Conservation (phyloP, 495 filamentous ascomycete genomes). For the Podospora australis region DNA sequence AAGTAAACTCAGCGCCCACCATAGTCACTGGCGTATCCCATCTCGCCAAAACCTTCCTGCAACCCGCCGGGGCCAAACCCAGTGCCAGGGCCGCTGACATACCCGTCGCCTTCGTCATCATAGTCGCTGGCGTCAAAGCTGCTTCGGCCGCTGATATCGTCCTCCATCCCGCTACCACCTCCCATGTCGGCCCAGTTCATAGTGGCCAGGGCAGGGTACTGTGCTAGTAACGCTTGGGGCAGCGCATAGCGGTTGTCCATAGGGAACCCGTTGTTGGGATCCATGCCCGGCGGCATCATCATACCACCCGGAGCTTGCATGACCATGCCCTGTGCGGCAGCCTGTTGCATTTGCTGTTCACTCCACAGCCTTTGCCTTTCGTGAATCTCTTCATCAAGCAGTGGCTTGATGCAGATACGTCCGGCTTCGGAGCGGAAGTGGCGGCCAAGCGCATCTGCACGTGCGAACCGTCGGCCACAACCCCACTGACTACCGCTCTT, state of each 20-base stretch:
- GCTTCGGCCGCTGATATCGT: constrained; percentile 73
- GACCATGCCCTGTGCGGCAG: constrained; percentile 42
- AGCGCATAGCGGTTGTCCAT: constrained; percentile 61
- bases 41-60: constrained; percentile 43
- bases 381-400: constrained; percentile 81
- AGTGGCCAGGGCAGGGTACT: constrained; percentile 83
- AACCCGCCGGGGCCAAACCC: constrained; percentile 45
- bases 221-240: constrained; percentile 78
- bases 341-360: constrained; percentile 57
- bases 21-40: constrained; percentile 49
- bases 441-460: constrained; percentile 90
- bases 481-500: constrained; percentile 82
- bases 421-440: constrained; percentile 96
- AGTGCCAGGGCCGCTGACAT: constrained; percentile 47
- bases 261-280: constrained; percentile 37
- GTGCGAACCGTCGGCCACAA: constrained; percentile 86
- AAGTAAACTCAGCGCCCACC: constrained; percentile 41
- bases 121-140: constrained; percentile 86
- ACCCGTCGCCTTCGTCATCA: constrained; percentile 57
- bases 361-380: constrained; percentile 64
- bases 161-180: constrained; percentile 53
- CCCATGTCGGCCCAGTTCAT: constrained; percentile 68
- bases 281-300: constrained; percentile 35
- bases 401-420: constrained; percentile 88
- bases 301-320: constrained; percentile 35